phyloP scores from a whole-genome alignment of 192 early-diverging fungal genomes.

The Obelidium mucronatum region DNA sequence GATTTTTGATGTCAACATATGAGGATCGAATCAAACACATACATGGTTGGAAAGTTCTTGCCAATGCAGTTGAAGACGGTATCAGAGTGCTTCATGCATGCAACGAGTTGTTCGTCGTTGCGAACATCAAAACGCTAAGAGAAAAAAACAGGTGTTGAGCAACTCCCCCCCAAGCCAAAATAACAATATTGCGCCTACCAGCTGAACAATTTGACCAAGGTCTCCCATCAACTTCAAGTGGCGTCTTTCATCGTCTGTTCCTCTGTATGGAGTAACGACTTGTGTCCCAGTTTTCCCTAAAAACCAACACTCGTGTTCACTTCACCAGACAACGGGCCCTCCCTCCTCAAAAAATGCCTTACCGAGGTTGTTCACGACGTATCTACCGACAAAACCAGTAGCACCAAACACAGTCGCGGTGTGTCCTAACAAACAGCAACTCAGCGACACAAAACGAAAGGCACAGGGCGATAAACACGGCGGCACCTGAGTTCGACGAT shows the following conservation, averaged over 20 bases:
- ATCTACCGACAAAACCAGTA: conserved; percentile 95
- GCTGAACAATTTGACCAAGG: conserved; percentile 89
- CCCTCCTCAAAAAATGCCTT: too few species aligned
- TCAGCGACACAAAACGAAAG: conserved; percentile 11
- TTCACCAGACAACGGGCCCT: not conserved
- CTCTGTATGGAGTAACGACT: conserved; percentile 90
- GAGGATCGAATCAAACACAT: not conserved
- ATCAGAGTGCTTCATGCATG: conserved; percentile 91
- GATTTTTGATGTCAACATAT: too few species aligned
- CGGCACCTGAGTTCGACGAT: conserved; percentile 44
- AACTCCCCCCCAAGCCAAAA: not conserved
- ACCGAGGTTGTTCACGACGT: conserved; percentile 92
- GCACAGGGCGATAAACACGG: not conserved
- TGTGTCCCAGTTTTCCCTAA: conserved; percentile 86
- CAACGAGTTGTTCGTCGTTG: conserved; percentile 83
- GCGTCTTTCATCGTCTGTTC: conserved; percentile 81
- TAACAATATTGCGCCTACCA: conserved; percentile 50
- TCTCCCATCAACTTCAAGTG: conserved; percentile 94
- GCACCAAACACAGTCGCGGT: conserved; percentile 94
- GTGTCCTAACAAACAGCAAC: conserved; percentile 63
- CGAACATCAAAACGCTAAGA: conserved; percentile 85
- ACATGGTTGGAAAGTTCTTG: conserved; percentile 90
- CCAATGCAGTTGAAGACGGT: conserved; percentile 96
- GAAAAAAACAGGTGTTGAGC: not conserved
- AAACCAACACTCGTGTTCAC: not conserved